phyloP scores from a whole-genome alignment of 768 basidiomycete genomes.

The Gloeopeniophorella convolvens region DNA sequence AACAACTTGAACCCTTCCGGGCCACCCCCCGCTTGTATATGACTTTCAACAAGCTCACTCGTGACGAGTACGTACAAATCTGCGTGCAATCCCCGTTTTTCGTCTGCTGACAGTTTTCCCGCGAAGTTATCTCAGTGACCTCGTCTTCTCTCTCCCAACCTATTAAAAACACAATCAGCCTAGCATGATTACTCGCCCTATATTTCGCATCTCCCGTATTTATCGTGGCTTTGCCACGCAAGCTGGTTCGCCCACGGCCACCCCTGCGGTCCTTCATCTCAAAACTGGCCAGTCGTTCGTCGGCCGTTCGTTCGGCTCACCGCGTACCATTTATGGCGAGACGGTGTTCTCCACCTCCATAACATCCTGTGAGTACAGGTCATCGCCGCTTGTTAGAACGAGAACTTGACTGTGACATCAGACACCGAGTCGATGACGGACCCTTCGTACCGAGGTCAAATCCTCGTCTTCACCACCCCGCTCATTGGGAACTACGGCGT shows the following conservation, averaged over 20 bases:
- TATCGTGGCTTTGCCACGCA: constrained; percentile 65
- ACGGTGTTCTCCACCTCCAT: constrained; percentile 99
- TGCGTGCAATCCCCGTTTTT: constrained; percentile 2
- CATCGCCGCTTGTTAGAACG: background rate
- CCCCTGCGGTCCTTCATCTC: constrained; percentile 84
- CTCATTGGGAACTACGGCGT: constrained; percentile 99
- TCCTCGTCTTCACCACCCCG: constrained; percentile 97
- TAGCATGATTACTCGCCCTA: constrained; percentile 51
- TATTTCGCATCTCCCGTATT: constrained; percentile 43
- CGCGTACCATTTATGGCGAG: constrained; percentile 86
- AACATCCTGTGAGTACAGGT: constrained; percentile 73
- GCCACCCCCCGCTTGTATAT: constrained; percentile 38
- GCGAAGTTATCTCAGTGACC: constrained; percentile 80
- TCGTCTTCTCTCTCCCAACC: constrained; percentile 71
- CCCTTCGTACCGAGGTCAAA: constrained; percentile 96
- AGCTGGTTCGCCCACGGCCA: constrained; percentile 33
- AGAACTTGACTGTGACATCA: constrained; percentile 29
- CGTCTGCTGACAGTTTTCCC: constrained; percentile 24
- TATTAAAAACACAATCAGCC: constrained; percentile 29
- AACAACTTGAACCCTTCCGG: background rate
- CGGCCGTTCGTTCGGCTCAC: constrained; percentile 86
- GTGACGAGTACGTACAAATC: constrained; percentile 66
- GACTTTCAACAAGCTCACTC: constrained; percentile 81
- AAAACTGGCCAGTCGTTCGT: constrained; percentile 91
- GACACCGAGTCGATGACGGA: constrained; percentile 99